These are phyloP conservation scores for Smittium mucronatum DNA, from an alignment of 371 early-diverging fungal species.

Conservation along the genomic window DNA sequence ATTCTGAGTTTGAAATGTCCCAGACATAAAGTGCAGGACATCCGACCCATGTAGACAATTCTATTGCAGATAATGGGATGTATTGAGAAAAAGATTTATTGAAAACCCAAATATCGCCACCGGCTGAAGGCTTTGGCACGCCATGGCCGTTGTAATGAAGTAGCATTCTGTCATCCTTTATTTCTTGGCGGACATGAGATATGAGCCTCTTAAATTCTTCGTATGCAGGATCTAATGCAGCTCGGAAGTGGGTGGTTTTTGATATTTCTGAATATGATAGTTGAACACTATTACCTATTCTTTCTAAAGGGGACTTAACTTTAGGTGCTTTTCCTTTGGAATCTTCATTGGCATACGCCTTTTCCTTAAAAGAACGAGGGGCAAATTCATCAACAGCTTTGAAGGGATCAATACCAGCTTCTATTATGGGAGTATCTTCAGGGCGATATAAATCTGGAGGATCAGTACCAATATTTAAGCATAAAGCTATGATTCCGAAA, in stretches of 20 bases:
- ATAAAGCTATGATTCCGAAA: conserved; percentile 59
- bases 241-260: not conserved
- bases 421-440: conserved; percentile 74
- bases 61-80: conserved; percentile 82
- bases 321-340: not conserved
- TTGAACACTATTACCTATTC: conserved; percentile 1
- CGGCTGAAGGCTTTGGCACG: conserved; percentile 86
- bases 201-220: conserved; percentile 10
- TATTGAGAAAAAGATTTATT: conserved; percentile 95
- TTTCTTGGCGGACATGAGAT: conserved; percentile 51
- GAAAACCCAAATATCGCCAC: conserved; percentile 97
- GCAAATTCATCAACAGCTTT: conserved; percentile 13
- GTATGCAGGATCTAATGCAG: conserved; percentile 8
- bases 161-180: conserved; percentile 86
- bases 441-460: conserved; percentile 91
- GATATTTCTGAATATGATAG: not conserved
- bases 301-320: conserved; percentile 9
- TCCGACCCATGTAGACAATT: conserved; percentile 88
- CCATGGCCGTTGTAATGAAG: conserved; percentile 98
- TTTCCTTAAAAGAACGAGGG: not conserved
- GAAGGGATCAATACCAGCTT: conserved; percentile 91
- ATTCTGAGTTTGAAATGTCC: conserved; percentile 90
- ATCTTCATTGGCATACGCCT: not conserved
- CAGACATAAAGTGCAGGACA: conserved; percentile 90
- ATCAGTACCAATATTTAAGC: conserved; percentile 90